phyloP scores from a whole-genome alignment of 75 land plant genomes.

The Sequoiadendron giganteum region DNA sequence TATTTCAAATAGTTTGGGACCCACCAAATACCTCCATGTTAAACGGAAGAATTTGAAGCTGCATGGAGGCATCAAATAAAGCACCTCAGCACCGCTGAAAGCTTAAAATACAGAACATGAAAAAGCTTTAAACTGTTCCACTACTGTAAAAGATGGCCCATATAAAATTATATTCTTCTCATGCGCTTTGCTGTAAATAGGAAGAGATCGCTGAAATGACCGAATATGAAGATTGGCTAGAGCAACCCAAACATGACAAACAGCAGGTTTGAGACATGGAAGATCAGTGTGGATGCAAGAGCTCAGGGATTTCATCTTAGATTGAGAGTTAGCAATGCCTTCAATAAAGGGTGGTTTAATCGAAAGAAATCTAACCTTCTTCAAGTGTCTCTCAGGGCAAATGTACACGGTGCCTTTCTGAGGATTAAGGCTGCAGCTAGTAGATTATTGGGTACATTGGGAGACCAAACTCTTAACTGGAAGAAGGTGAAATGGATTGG shows the following conservation, averaged over 20 bases:
- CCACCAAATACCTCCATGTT: background rate
- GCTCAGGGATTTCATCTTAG: constrained; percentile 1
- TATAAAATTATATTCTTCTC: background rate
- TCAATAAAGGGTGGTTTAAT: background rate
- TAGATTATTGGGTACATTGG: background rate
- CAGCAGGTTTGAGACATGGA: constrained; percentile 8
- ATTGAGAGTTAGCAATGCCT: constrained; percentile 2
- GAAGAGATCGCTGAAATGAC: background rate
- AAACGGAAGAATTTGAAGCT: background rate
- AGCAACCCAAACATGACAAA: background rate
- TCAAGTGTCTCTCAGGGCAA: constrained; percentile 8
- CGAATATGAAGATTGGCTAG: background rate
- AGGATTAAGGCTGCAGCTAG: constrained; percentile 8
- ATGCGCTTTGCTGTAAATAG: background rate
- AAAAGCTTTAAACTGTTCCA: background rate
- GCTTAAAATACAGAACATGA: background rate
- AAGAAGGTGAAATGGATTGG: background rate
- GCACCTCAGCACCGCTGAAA: background rate
- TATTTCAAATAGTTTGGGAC: background rate
- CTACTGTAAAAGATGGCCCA: background rate
- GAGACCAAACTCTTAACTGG: background rate
- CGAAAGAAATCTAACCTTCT: constrained; percentile 4
- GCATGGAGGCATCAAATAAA: background rate
- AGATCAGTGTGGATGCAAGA: background rate
- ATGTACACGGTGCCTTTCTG: background rate